Percentiles rank a stretch among this genome's conserved stretches.
These are phyloP conservation scores for Neurospora sublineolata DNA, from an alignment of 495 filamentous ascomycete species.

Conservation along the genomic window DNA sequence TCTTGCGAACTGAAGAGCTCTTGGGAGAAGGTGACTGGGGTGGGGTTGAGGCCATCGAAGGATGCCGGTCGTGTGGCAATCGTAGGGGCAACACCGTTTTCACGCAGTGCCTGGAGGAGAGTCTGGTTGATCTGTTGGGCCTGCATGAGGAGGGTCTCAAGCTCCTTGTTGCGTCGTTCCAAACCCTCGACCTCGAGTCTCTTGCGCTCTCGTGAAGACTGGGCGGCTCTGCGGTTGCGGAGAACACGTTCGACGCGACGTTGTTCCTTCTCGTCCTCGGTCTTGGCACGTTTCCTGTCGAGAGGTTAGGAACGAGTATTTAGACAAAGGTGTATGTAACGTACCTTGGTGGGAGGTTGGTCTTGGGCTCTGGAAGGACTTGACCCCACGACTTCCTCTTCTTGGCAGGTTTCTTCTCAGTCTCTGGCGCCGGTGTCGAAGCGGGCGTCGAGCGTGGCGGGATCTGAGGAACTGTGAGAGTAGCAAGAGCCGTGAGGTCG, in stretches of 20 bases:
- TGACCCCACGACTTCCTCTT: slow-evolving; percentile 99
- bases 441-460: slow-evolving; percentile 8
- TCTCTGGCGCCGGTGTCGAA: slow-evolving; percentile 10
- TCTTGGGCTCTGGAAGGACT: slow-evolving; percentile 91
- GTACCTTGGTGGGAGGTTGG: slow-evolving; percentile 88
- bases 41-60: slow-evolving; percentile 27
- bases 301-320: slow-evolving; percentile 6
- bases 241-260: slow-evolving; percentile 94
- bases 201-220: slow-evolving; percentile 93
- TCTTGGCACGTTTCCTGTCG: slow-evolving; percentile 88
- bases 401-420: slow-evolving; percentile 73
- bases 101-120: slow-evolving; percentile 51
- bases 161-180: slow-evolving; percentile 61
- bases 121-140: slow-evolving; percentile 55
- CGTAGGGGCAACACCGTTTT: slow-evolving; percentile 38
- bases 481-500: slow-evolving; percentile 11
- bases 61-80: slow-evolving; percentile 5
- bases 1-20: slow-evolving; percentile 39
- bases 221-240: slow-evolving; percentile 87
- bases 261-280: slow-evolving; percentile 97
- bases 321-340: slow-evolving; percentile 14
- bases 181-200: slow-evolving; percentile 85
- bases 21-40: slow-evolving; percentile 40
- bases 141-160: slow-evolving; percentile 52
- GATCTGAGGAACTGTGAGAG: slow-evolving; percentile 3